These are phyloP conservation scores for Alternaria tenuissima DNA, from an alignment of 2,329 filamentous ascomycete species.

Conservation along the genomic window DNA sequence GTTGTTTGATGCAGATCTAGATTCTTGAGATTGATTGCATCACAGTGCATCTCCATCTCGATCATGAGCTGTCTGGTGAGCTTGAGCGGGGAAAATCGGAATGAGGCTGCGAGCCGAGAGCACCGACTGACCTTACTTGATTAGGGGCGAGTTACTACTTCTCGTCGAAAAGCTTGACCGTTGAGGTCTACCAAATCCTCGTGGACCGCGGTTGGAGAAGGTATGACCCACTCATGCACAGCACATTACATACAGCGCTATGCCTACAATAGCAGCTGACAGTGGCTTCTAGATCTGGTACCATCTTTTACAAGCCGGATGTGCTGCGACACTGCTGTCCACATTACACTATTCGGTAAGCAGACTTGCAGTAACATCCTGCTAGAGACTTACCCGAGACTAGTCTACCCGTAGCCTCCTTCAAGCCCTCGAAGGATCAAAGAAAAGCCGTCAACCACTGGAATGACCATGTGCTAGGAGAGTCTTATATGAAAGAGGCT, in stretches of 20 bases:
- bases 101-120: conserved; percentile 4
- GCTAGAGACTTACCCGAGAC: conserved; percentile 17
- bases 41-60: not conserved
- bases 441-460: conserved; percentile 79
- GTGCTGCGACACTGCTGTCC: conserved; percentile 85
- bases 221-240: conserved; percentile 52
- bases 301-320: conserved; percentile 79
- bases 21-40: not conserved
- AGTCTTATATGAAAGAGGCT: conserved; percentile 70
- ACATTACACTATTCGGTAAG: conserved; percentile 78
- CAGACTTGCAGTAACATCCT: not conserved
- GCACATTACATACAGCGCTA: conserved; percentile 13
- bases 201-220: conserved; percentile 81
- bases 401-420: conserved; percentile 70
- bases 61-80: not conserved
- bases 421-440: conserved; percentile 75
- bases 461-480: conserved; percentile 74
- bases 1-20: not conserved
- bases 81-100: conserved; percentile 21
- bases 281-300: conserved; percentile 55
- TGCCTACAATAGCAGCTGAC: conserved; percentile 17
- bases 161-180: conserved; percentile 66
- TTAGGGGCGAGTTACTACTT: conserved; percentile 79
- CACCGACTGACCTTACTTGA: conserved; percentile 39
- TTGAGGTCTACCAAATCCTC: conserved; percentile 74